These are phyloP conservation scores for Kluyveromyces sp. DNA, from an alignment of 1,139 yeast species.

Conservation along the genomic window DNA sequence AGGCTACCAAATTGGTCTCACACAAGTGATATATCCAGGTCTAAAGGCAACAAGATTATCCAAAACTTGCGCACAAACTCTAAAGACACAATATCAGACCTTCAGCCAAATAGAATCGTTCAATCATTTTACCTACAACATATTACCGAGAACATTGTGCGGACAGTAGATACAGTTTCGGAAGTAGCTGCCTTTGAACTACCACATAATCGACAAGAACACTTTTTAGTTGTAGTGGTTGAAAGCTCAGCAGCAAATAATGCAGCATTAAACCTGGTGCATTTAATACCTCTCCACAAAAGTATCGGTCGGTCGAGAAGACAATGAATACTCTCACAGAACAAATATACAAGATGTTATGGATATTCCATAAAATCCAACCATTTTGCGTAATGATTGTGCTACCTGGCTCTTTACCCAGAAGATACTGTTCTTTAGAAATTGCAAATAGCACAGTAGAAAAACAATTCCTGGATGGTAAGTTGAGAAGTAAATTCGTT, in stretches of 20 bases:
- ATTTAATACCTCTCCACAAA: conserved; percentile 11
- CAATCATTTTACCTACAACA: conserved; percentile 74
- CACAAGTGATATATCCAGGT: conserved; percentile 24
- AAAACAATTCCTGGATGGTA: conserved; percentile 69
- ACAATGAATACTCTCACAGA: conserved; percentile 56
- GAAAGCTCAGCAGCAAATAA: conserved; percentile 66
- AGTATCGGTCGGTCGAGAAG: conserved; percentile 16
- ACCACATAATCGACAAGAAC: conserved; percentile 66
- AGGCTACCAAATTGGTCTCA: conserved; percentile 36
- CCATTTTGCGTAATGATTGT: conserved; percentile 78
- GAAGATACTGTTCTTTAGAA: conserved; percentile 48
- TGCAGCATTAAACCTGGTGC: conserved; percentile 4
- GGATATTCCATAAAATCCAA: conserved; percentile 59
- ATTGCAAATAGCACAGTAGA: conserved; percentile 92
- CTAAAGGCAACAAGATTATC: conserved; percentile 6
- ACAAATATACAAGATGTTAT: conserved; percentile 60
- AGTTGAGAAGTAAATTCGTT: conserved; percentile 66
- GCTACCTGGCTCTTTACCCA: conserved; percentile 75
- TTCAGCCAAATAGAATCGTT: conserved; percentile 17
- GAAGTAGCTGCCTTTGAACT: conserved; percentile 93
- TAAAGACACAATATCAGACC: not conserved
- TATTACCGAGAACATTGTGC: conserved; percentile 56
- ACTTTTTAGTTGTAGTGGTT: conserved; percentile 76
- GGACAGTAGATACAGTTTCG: conserved; percentile 72
- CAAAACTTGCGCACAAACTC: not conserved